Evolutionary conservation across 2,329 filamentous ascomycete genomes (phyloP).

Genomic region (Juglanconis oblonga): DNA sequence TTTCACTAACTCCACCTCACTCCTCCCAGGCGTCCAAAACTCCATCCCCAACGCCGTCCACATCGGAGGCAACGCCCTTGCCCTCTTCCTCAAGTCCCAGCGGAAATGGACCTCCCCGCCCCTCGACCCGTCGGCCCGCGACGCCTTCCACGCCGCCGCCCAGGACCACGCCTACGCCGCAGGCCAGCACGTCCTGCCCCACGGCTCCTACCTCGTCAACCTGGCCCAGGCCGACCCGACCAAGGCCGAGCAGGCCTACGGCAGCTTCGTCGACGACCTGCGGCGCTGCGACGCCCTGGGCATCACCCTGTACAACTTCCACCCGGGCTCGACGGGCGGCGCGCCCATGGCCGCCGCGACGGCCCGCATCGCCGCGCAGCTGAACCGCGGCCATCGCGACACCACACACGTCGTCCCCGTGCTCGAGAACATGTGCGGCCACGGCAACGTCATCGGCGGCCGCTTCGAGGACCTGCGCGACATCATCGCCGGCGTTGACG

Average conservation of each 20-base stretch:
- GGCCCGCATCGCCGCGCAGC: conserved; percentile 71
- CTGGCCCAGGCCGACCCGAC: conserved; percentile 77
- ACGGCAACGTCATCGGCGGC: conserved; percentile 82
- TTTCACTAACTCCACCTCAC: conserved; percentile 5
- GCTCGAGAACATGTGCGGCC: conserved; percentile 92
- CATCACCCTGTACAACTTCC: conserved; percentile 95
- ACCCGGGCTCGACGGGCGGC: conserved; percentile 80
- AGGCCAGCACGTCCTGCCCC: conserved; percentile 74
- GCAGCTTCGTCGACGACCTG: conserved; percentile 83
- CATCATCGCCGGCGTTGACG: conserved; percentile 75
- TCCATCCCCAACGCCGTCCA: conserved; percentile 72
- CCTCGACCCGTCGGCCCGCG: conserved; percentile 63
- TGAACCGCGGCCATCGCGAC: conserved; percentile 78
- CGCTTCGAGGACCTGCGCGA: conserved; percentile 83
- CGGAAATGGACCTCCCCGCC: conserved; percentile 89
- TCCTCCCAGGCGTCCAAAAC: conserved; percentile 74
- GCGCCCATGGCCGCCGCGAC: conserved; percentile 68
- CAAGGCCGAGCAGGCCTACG: conserved; percentile 84
- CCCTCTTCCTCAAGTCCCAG: conserved; percentile 93
- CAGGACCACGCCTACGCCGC: conserved; percentile 69
- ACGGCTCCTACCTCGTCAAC: conserved; percentile 96
- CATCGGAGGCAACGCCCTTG: conserved; percentile 90
- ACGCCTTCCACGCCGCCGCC: conserved; percentile 68
- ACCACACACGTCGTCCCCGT: conserved; percentile 77
- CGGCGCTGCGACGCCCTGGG: conserved; percentile 80